Evolutionary conservation across 352 stramenopile genomes (phyloP).

Genomic region (Plasmopara viticola): DNA sequence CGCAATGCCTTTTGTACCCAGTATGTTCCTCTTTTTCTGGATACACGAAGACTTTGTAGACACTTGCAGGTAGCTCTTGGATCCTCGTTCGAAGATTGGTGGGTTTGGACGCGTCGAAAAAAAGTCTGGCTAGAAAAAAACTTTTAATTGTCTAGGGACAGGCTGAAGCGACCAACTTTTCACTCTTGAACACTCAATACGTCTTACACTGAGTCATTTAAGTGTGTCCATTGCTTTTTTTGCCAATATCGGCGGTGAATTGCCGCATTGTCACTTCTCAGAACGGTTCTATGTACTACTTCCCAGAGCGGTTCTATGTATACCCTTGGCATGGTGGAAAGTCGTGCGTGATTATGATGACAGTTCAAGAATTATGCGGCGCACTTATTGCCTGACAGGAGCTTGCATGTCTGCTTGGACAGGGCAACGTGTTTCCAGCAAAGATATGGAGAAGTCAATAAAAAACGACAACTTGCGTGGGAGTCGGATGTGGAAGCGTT

Average conservation of each 20-base stretch:
- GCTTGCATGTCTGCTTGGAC: constrained; percentile 27
- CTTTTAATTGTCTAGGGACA: too few species aligned
- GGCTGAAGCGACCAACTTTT: constrained; percentile 18
- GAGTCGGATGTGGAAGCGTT: constrained; percentile 14
- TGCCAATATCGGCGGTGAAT: constrained; percentile 47
- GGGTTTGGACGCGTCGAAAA: constrained; percentile 27
- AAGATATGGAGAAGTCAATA: constrained; percentile 37
- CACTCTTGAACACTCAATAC: constrained; percentile 31
- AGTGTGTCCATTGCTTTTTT: constrained; percentile 44
- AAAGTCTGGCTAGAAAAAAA: constrained; percentile 35
- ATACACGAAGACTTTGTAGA: constrained; percentile 39
- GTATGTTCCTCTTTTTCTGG: constrained; percentile 24
- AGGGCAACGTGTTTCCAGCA: constrained; percentile 21
- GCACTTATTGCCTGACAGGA: constrained; percentile 18
- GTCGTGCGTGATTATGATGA: too few species aligned
- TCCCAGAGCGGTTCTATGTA: too few species aligned
- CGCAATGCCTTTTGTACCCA: constrained; percentile 28
- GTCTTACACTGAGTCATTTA: constrained; percentile 39
- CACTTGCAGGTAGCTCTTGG: constrained; percentile 48
- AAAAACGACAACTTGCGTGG: constrained; percentile 12
- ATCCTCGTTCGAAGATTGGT: constrained; percentile 49
- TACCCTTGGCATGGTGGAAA: constrained; percentile 41
- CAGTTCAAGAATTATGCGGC: constrained; percentile 2
- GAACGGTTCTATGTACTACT: too few species aligned
- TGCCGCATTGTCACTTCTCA: constrained; percentile 27